Conservation (phyloP, 2,329 filamentous ascomycete genomes). For the Lecanicillium sp. region DNA sequence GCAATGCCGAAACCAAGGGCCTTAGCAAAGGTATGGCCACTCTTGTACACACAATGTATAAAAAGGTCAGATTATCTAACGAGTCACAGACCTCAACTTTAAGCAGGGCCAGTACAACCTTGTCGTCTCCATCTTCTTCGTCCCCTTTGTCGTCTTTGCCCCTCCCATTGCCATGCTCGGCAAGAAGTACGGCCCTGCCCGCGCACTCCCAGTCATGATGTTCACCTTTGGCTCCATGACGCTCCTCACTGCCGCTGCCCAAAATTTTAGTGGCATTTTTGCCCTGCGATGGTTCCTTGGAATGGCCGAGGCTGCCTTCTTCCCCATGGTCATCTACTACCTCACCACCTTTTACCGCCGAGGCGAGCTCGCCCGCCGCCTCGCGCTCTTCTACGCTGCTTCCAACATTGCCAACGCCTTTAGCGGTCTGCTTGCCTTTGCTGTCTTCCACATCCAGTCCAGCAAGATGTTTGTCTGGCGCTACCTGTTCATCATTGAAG, state of each 20-base stretch:
- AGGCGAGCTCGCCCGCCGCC: conserved; percentile 34
- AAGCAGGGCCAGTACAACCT: conserved; percentile 60
- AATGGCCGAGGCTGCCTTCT: conserved; percentile 48
- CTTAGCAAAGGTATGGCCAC: conserved; percentile 27
- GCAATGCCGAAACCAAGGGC: conserved; percentile 49
- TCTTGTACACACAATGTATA: too few relatives aligned
- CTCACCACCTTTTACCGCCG: conserved; percentile 43
- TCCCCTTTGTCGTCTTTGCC: conserved; percentile 66
- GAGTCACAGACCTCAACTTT: conserved; percentile 40
- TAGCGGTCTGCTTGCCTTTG: conserved; percentile 39
- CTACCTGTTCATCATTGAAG: conserved; percentile 48
- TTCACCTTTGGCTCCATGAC: conserved; percentile 62
- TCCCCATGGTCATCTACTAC: conserved; percentile 46
- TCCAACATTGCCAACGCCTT: conserved; percentile 63
- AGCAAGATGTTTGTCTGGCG: conserved; percentile 33
- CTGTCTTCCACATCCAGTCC: conserved; percentile 38
- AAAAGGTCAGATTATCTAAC: conserved; percentile 23
- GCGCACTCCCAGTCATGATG: conserved; percentile 66
- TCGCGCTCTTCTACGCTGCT: conserved; percentile 67
- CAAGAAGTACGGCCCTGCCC: conserved; percentile 61
- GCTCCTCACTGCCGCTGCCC: conserved; percentile 44
- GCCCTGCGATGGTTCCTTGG: conserved; percentile 43
- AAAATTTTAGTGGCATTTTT: conserved; percentile 42
- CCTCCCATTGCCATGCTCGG: conserved; percentile 53
- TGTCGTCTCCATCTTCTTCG: conserved; percentile 65